These are phyloP conservation scores for Persicaria tinctoria DNA, from an alignment of 148 eudicot genomes.

Conservation along the genomic window DNA sequence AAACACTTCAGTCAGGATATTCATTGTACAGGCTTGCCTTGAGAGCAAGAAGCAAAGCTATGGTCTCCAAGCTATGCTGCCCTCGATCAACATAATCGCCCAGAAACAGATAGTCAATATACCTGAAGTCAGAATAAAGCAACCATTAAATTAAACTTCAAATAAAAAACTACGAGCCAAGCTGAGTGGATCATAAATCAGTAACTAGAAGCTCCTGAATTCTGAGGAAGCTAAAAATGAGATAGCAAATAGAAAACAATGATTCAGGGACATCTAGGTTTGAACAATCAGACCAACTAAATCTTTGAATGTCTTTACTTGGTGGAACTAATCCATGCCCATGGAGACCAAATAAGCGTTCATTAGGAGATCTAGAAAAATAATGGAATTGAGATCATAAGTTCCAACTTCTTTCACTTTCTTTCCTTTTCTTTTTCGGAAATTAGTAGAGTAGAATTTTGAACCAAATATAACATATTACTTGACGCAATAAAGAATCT, in stretches of 20 bases:
- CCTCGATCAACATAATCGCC: slow-evolving; percentile 99
- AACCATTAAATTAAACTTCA: not conserved
- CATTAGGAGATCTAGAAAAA: not conserved
- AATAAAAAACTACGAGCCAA: not conserved
- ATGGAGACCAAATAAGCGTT: not conserved
- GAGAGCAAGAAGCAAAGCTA: slow-evolving; percentile 88
- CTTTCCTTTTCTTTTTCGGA: not conserved
- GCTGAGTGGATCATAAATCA: not conserved
- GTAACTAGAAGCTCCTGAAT: not conserved
- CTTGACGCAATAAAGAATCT: not conserved
- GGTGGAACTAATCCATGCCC: not conserved
- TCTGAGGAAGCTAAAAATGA: not conserved
- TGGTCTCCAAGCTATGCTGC: slow-evolving; percentile 98
- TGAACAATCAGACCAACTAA: not conserved
- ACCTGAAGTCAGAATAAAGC: slow-evolving; percentile 36
- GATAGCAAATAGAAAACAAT: not conserved
- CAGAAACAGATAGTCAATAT: slow-evolving; percentile 86
- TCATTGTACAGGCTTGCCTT: slow-evolving; percentile 43
- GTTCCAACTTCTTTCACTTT: not conserved
- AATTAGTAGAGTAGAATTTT: not conserved
- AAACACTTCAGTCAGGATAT: not conserved
- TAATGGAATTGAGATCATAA: not conserved
- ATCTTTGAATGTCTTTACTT: not conserved
- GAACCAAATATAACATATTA: not conserved
- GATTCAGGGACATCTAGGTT: not conserved